Conservation (phyloP, 2,329 filamentous ascomycete species). For the Epichloe coenophiala region DNA sequence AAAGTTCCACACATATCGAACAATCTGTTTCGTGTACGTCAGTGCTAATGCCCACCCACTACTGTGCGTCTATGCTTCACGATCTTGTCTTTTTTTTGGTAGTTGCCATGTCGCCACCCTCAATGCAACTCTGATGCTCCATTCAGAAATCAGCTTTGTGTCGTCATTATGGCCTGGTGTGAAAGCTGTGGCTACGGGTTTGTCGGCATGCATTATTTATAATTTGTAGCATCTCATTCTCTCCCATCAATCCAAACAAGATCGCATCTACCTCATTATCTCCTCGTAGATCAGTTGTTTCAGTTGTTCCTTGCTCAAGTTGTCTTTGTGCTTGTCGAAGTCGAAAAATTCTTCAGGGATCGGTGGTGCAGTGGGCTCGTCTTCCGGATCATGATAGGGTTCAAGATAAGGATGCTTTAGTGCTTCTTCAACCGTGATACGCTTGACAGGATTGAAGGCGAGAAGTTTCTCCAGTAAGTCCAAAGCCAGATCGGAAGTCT, state of each 20-base stretch:
- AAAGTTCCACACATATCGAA: neutral
- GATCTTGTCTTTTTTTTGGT: neutral
- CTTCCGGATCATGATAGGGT: conserved; percentile 96
- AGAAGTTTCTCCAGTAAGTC: conserved; percentile 91
- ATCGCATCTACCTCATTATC: conserved; percentile 52
- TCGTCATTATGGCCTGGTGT: neutral
- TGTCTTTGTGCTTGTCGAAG: conserved; percentile 99
- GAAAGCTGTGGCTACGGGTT: neutral
- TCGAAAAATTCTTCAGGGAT: conserved; percentile 99
- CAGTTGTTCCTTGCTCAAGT: conserved; percentile 92
- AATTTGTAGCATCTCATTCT: neutral
- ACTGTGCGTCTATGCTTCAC: neutral
- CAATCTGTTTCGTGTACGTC: conserved; percentile 1
- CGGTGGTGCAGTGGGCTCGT: conserved; percentile 90
- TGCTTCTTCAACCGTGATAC: conserved; percentile 94
- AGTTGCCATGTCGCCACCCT: neutral
- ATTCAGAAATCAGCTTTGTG: neutral
- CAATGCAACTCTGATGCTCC: neutral
- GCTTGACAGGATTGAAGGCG: conserved; percentile 96
- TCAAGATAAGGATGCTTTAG: conserved; percentile 96
- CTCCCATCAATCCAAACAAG: neutral
- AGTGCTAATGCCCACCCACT: neutral
- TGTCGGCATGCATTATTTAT: neutral
- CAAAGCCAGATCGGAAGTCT: conserved; percentile 93
- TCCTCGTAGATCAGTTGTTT: conserved; percentile 97